These are phyloP conservation scores for Penstemon barbatus DNA, from an alignment of 257 asterid genomes.

Conservation along the genomic window DNA sequence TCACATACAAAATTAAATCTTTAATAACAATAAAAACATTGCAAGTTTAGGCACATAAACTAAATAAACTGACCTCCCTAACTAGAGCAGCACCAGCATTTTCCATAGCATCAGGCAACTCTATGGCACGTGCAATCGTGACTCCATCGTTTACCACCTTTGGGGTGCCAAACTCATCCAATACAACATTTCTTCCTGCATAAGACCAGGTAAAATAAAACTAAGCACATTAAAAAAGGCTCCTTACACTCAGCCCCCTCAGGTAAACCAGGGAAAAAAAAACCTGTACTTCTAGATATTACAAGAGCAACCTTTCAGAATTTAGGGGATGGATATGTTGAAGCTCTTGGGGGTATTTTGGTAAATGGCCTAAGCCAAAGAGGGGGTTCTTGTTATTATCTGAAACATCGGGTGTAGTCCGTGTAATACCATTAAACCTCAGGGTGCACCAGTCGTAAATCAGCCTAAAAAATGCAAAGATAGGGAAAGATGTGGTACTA, in stretches of 20 bases:
- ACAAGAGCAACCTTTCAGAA: too few species aligned
- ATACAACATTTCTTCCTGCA: conserved; percentile 87
- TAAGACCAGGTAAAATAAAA: not conserved
- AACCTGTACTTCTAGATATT: too few species aligned
- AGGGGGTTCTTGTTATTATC: too few species aligned
- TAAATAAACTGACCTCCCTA: conserved; percentile 69
- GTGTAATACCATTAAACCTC: too few species aligned
- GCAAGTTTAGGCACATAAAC: not conserved
- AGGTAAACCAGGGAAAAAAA: too few species aligned
- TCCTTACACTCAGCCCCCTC: too few species aligned
- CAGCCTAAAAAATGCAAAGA: not conserved
- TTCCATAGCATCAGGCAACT: conserved; percentile 89
- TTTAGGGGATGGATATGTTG: too few species aligned
- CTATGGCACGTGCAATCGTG: conserved; percentile 91
- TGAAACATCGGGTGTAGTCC: too few species aligned
- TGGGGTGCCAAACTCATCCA: conserved; percentile 90
- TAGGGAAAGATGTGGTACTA: not conserved
- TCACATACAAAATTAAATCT: conserved; percentile 25
- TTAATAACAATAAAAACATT: conserved; percentile 3
- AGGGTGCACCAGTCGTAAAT: too few species aligned
- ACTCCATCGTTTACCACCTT: conserved; percentile 92
- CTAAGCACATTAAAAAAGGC: too few species aligned
- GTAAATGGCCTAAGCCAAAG: too few species aligned
- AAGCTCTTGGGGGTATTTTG: too few species aligned
- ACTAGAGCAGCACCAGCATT: conserved; percentile 96